Evolutionary conservation across 2,329 filamentous ascomycete species (phyloP).

Genomic region (Nothomitra cinnamomea): DNA sequence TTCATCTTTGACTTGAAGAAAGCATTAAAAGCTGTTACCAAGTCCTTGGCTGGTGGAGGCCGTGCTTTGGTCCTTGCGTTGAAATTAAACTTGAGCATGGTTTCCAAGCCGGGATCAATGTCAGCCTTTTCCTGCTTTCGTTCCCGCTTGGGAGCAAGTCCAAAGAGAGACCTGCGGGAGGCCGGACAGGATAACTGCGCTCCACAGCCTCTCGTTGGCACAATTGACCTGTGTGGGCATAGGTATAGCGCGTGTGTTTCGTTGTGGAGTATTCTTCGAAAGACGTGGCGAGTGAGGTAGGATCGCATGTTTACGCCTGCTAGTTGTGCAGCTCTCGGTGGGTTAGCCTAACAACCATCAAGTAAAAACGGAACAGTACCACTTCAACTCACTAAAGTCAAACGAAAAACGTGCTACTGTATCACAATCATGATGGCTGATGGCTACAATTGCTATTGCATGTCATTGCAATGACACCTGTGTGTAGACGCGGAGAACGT

Average conservation of each 20-base stretch:
- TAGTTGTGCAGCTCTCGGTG: not conserved
- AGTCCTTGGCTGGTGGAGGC: constrained; percentile 42
- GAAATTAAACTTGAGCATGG: constrained; percentile 50
- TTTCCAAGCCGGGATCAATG: constrained; percentile 53
- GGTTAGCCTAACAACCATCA: not conserved
- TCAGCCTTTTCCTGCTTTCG: constrained; percentile 43
- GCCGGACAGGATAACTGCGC: constrained; percentile 16
- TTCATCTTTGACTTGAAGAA: constrained; percentile 43
- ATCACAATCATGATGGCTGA: not conserved
- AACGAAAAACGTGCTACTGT: not conserved
- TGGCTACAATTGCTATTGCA: not conserved
- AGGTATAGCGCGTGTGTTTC: constrained; percentile 19
- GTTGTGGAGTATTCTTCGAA: constrained; percentile 27
- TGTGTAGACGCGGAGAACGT: no score
- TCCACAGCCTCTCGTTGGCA: constrained; percentile 20
- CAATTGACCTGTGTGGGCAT: constrained; percentile 19
- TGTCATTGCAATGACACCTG: not conserved
- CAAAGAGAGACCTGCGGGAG: constrained; percentile 40
- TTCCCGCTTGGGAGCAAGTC: constrained; percentile 42
- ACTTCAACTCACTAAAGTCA: not conserved
- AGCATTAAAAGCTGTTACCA: constrained; percentile 45
- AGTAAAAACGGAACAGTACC: not conserved
- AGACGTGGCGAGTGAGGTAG: constrained; percentile 26
- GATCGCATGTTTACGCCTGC: constrained; percentile 24
- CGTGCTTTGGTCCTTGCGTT: constrained; percentile 45